Evolutionary conservation across 2,329 filamentous ascomycete species (phyloP).

Genomic region (Penicillium sp.): DNA sequence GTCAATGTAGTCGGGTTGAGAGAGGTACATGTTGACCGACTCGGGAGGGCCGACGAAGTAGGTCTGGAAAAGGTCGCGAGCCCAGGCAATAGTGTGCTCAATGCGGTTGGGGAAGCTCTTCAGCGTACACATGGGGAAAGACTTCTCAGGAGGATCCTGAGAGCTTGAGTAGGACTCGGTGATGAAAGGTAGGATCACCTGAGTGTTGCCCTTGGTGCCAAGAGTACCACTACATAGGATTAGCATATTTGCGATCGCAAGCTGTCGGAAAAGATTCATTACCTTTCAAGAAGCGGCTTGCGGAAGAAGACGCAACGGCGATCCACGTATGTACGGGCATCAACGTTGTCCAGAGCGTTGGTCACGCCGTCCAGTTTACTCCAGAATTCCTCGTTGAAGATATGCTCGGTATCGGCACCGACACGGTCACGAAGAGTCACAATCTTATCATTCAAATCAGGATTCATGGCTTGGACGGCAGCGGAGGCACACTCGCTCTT

Average conservation of each 20-base stretch:
- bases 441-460: conserved; percentile 85
- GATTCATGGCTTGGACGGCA: conserved; percentile 95
- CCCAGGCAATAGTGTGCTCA: conserved; percentile 98
- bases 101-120: conserved; percentile 98
- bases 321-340: conserved; percentile 95
- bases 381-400: conserved; percentile 97
- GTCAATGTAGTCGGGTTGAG: conserved; percentile 86
- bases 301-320: conserved; percentile 97
- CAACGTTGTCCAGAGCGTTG: conserved; percentile 96
- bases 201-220: conserved; percentile 98
- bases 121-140: conserved; percentile 98
- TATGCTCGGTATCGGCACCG: conserved; percentile 84
- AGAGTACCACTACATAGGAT: conserved; percentile 70
- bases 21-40: conserved; percentile 90
- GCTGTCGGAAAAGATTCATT: neutral
- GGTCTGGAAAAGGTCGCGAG: conserved; percentile 91
- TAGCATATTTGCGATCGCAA: neutral
- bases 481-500: conserved; percentile 94
- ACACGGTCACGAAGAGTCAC: conserved; percentile 84
- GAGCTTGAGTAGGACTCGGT: conserved; percentile 98
- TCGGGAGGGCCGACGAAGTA: conserved; percentile 93
- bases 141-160: conserved; percentile 96
- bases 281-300: conserved; percentile 85
- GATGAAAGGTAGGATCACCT: conserved; percentile 85
- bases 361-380: conserved; percentile 83